phyloP scores from a whole-genome alignment of 208 protist species.

The Porcisia hertigi region DNA sequence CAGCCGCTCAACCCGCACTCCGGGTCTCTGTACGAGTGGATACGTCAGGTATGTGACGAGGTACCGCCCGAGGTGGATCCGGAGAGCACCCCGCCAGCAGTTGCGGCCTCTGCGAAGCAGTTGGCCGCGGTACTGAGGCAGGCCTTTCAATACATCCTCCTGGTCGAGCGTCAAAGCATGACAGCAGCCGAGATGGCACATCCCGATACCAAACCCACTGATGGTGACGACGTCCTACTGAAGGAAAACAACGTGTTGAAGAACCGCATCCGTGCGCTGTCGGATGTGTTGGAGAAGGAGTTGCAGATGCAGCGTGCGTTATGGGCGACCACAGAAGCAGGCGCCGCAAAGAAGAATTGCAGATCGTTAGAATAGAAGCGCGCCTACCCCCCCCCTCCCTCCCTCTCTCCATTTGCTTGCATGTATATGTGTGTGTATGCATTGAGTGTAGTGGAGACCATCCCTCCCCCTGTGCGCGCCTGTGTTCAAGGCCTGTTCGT shows the following conservation, averaged over 20 bases:
- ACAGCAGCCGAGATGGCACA: not conserved
- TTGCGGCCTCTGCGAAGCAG: not conserved
- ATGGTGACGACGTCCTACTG: conserved; percentile 9
- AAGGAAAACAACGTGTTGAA: conserved; percentile 58
- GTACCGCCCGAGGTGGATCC: not conserved
- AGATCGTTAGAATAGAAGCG: not conserved
- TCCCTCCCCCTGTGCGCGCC: too few relatives aligned
- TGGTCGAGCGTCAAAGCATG: conserved; percentile 6
- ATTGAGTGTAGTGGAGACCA: too few relatives aligned
- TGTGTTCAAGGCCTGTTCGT: not conserved
- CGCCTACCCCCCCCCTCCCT: not conserved
- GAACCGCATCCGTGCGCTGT: conserved; percentile 49
- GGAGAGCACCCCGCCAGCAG: not conserved
- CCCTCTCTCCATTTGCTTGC: not conserved
- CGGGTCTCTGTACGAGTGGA: conserved; percentile 23
- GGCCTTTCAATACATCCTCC: conserved; percentile 11
- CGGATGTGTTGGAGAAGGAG: conserved; percentile 61
- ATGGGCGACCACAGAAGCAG: conserved; percentile 6
- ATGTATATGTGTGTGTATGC: not conserved
- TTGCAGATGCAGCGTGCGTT: conserved; percentile 35
- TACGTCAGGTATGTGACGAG: conserved; percentile 18
- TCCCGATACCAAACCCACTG: not conserved
- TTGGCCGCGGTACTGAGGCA: conserved; percentile 25
- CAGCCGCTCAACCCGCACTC: conserved; percentile 2
- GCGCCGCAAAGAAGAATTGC: not conserved